Conservation (phyloP, 2,329 filamentous ascomycete genomes). For the Diplodia mutila region DNA sequence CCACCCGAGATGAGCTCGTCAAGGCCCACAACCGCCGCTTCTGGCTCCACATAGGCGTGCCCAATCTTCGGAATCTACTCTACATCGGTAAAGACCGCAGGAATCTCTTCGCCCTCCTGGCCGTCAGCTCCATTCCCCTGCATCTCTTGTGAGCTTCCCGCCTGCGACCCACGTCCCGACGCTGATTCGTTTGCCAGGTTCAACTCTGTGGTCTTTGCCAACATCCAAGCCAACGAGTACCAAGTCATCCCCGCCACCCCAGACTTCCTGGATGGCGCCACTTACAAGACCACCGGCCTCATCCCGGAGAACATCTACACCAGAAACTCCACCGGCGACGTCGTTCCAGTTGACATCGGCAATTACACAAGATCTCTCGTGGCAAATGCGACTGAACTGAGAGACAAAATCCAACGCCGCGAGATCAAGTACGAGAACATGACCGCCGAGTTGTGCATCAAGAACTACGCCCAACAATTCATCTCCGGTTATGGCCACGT, state of each 20-base stretch:
- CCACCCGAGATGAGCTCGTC: conserved; percentile 55
- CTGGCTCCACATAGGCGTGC: conserved; percentile 53
- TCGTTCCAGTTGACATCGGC: background rate
- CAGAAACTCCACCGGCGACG: background rate
- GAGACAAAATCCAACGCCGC: background rate
- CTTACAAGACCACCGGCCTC: conserved; percentile 1
- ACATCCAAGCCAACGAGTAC: conserved; percentile 15
- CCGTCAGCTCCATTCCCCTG: conserved; percentile 39
- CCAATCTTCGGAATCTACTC: conserved; percentile 46
- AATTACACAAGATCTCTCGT: background rate
- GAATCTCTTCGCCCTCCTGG: conserved; percentile 33
- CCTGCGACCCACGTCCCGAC: background rate
- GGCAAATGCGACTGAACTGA: background rate
- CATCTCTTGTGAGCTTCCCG: conserved; percentile 40
- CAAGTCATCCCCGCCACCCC: background rate
- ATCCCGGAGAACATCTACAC: background rate
- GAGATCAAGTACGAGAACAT: background rate
- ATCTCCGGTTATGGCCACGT: background rate
- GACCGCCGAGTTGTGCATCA: background rate
- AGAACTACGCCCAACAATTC: background rate
- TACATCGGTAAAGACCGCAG: conserved; percentile 31
- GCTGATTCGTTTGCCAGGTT: background rate
- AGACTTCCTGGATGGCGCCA: background rate
- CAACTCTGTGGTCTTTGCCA: conserved; percentile 15
- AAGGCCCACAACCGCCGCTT: conserved; percentile 47